A percentile compares a stretch with the other conserved stretches of the same genome.
Evolutionary conservation across 176 grass and related monocot genomes (phyloP).

Genomic region (Bothriochloa decipiens): DNA sequence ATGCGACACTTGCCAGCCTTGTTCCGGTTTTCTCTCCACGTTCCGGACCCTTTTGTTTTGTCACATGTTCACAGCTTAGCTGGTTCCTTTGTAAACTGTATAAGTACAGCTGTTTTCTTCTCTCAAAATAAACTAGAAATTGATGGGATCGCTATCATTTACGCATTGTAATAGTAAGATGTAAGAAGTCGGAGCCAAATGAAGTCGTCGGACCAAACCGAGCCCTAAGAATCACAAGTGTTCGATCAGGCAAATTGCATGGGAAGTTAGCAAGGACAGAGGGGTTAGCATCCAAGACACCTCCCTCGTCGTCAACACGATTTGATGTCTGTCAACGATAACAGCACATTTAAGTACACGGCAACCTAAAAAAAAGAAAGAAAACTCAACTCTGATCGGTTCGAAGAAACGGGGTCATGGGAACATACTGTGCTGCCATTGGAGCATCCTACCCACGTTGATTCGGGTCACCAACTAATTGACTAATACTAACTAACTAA

Average conservation of each 20-base stretch:
- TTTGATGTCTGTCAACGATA: background rate
- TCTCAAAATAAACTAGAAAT: no score
- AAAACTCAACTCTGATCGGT: background rate
- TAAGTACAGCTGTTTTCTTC: no score
- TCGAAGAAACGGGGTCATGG: background rate
- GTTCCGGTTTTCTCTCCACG: background rate
- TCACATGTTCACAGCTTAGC: background rate
- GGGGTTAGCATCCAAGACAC: background rate
- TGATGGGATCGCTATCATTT: no score
- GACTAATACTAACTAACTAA: no score
- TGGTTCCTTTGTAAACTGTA: no score
- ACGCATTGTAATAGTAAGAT: background rate
- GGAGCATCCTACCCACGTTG: background rate
- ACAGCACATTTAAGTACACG: background rate
- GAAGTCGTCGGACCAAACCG: no score
- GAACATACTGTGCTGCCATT: background rate
- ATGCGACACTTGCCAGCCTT: slow-evolving; percentile 1
- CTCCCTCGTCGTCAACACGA: background rate
- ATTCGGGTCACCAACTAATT: no score
- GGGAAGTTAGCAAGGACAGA: background rate
- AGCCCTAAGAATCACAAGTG: background rate
- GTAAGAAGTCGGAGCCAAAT: no score
- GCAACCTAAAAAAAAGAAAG: no score
- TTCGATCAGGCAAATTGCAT: background rate
- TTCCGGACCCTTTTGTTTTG: background rate